Evolutionary conservation across 352 stramenopile genomes (phyloP), one percentile per base, ranked within the genome.

Genomic region (Globisporangium radiosum): DNA sequence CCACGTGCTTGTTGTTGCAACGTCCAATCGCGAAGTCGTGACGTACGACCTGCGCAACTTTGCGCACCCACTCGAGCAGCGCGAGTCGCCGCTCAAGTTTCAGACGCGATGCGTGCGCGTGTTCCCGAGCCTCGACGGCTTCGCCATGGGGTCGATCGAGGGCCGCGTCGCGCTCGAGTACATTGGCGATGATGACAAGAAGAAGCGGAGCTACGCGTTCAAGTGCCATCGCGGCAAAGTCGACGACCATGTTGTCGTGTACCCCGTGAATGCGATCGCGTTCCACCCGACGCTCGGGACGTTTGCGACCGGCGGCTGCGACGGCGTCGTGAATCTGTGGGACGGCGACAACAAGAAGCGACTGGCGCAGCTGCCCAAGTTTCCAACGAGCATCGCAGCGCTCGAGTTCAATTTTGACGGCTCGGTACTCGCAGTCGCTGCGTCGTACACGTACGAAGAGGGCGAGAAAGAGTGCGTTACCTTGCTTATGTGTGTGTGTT

Each of bases 381-480:
- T 85, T 59, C 78, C 83, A 36, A 93, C 82, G 14, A 93, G 89
- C 57, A 90, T 99, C 54, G 81, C 95, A 2, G 78, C 91, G 25
- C 75, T 99, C 57, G 90, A 96, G 52, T 99, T 98, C 70, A 97
- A 94, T 65, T 64, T 79, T 56, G 92, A 98, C 67, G 96, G 96
- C 56, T 90, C 76, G 0, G 70, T 96, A 55, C 77, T 99, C 33
- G 97, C 96, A 14, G 86, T 99, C 56, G 96, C 97, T 0, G 81
- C 87, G 52, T 98, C 88, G 36, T 99, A 99, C 79, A 98, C 95
- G 4, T 99, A 97, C 74, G 96, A 99, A 75, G 87, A 98, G 68
- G 97, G 97, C 37, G 95, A 98, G 63, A 96, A 97, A 67, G 94
- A 98, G 87, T 91, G 75, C 58, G 80, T 80, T 45, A 2, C 3